phyloP scores from a whole-genome alignment of 1,284 basidiomycete genomes.

The Austroboletus niveus region DNA sequence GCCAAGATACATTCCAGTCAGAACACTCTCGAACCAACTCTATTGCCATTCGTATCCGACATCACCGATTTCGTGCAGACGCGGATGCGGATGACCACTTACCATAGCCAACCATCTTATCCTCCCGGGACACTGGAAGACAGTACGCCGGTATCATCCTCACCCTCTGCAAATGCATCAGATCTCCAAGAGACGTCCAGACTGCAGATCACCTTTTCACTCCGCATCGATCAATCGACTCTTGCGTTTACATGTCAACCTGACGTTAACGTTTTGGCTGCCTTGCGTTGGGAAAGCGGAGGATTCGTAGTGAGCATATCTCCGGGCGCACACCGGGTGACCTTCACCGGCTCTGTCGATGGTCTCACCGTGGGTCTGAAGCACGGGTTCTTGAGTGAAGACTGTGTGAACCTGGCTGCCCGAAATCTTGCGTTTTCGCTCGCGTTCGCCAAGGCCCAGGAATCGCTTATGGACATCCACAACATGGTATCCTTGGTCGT shows the following conservation, averaged over 20 bases:
- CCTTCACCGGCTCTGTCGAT: slow-evolving; percentile 75
- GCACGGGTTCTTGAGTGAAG: slow-evolving; percentile 79
- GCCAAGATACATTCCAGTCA: slow-evolving; percentile 83
- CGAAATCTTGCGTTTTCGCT: slow-evolving; percentile 75
- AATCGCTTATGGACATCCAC: slow-evolving; percentile 36
- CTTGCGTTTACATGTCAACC: slow-evolving; percentile 84
- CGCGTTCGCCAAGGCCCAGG: slow-evolving; percentile 54
- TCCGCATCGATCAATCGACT: slow-evolving; percentile 86
- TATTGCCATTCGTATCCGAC: slow-evolving; percentile 82
- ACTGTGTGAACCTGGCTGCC: slow-evolving; percentile 72
- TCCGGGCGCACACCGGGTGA: slow-evolving; percentile 66
- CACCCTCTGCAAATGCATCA: slow-evolving; percentile 7
- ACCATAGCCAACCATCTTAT: slow-evolving; percentile 3
- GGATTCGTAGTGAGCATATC: slow-evolving; percentile 80
- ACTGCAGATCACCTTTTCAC: slow-evolving; percentile 76
- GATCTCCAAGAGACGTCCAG: slow-evolving; percentile 38
- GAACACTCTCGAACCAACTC: slow-evolving; percentile 76
- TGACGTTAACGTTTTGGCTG: slow-evolving; percentile 85
- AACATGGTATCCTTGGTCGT: slow-evolving; percentile 68
- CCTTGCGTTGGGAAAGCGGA: slow-evolving; percentile 87
- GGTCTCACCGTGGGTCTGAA: slow-evolving; percentile 77
- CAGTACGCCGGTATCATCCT: slow-evolving; percentile 9
- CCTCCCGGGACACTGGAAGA: neutral
- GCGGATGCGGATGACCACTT: slow-evolving; percentile 49
- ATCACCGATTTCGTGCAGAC: slow-evolving; percentile 63